Base-by-base conservation (phyloP, 345 rosid genomes). In the Citropsis articulata region DNA sequence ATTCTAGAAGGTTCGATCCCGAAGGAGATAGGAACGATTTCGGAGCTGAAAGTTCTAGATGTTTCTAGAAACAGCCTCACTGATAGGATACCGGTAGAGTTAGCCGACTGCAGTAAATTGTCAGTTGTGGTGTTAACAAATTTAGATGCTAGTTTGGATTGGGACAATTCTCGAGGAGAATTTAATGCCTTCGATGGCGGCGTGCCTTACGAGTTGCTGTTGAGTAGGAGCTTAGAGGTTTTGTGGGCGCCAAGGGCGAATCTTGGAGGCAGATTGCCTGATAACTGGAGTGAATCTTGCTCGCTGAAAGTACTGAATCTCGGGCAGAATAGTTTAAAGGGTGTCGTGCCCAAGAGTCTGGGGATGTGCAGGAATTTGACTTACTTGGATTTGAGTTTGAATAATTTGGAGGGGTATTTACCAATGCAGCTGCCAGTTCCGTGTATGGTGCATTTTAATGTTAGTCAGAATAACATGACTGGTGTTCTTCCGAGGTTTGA, bases 241-340 rank as follows among this genome's bases (percentile, higher is more conserved):
- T 75, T 91, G 73, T 89, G 92, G 94, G 94, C 91, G n/a, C 94
- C 94, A 1, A 85, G 94, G 63, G 92, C 89, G 1, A 91, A 91
- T 85, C 88, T 91, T 60, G 85, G 77, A 6, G 92, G 92, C 4
- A 70, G 80, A 57, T 82, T 91, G 89, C 89, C 94, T 2, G 75
- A 71, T 60, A 76, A 80, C 19, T 87, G 89, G 88, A 82, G 80
- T 7, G 53, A 72, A 50, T 76, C 84, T 9, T 91, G 94, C 86
- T 81, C 91, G 16, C 85, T 91, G 9, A 85, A 84, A 78, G 89
- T 85, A 13, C 76, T 91, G 61, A 87, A 91, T 71, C 55, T 91
- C 80, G 88, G 89, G 72, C 89, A 83, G 84, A 91, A 91, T 71
- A 82, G 82, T 63, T 35, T 86, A 57, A 70, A 62, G 2, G 90